Evolutionary conservation across 2,329 filamentous ascomycete genomes (phyloP).

Genomic region (Davidsoniella eucalypti): DNA sequence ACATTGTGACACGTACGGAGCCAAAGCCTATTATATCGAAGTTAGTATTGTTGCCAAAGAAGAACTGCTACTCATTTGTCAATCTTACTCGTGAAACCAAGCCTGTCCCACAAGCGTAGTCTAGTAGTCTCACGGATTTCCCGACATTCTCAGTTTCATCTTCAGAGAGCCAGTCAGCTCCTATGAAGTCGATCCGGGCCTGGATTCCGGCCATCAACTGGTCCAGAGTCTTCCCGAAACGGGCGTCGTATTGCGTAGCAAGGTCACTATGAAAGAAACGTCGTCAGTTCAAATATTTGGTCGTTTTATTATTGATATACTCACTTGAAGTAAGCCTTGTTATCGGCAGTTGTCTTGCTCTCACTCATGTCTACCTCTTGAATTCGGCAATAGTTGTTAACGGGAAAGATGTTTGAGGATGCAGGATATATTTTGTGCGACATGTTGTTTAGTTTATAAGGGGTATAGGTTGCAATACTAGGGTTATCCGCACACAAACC

Average conservation of each 20-base stretch:
- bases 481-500: background rate
- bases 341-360: background rate
- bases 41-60: background rate
- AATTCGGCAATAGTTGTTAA: too few species aligned
- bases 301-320: background rate
- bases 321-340: slow-evolving; percentile 9
- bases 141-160: slow-evolving; percentile 21
- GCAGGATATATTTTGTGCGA: background rate
- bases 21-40: slow-evolving; percentile 33
- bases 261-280: background rate
- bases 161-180: slow-evolving; percentile 35
- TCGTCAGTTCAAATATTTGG: background rate
- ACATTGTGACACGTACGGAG: slow-evolving; percentile 43
- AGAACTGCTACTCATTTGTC: background rate
- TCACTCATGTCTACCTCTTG: too few species aligned
- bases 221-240: slow-evolving; percentile 28
- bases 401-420: too few species aligned
- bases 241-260: slow-evolving; percentile 4
- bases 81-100: slow-evolving; percentile 42
- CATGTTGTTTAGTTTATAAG: background rate
- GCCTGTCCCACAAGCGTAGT: slow-evolving; percentile 64
- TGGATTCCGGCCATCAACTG: slow-evolving; percentile 39
- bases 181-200: slow-evolving; percentile 41
- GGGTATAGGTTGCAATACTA: background rate
- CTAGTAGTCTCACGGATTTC: slow-evolving; percentile 38